Conservation (phyloP, 2,329 filamentous ascomycete genomes). For the Trichoderma citrinoviride region DNA sequence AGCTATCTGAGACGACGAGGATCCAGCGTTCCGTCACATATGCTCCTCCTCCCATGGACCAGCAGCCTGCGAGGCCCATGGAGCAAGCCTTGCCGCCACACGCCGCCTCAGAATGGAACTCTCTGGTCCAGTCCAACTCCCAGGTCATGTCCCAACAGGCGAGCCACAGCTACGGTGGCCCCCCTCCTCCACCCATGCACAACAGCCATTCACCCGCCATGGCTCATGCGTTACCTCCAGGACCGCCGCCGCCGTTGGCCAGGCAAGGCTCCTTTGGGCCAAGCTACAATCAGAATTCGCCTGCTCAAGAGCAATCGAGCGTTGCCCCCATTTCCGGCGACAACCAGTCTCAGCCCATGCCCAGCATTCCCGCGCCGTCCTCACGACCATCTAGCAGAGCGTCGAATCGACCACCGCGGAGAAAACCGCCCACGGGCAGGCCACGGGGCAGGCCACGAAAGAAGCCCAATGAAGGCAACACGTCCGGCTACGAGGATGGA, state of each 20-base stretch:
- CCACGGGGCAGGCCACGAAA: conserved; percentile 57
- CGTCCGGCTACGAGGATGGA: conserved; percentile 69
- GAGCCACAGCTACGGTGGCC: not conserved
- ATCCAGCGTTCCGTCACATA: conserved; percentile 38
- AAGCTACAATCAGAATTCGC: conserved; percentile 23
- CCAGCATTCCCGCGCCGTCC: conserved; percentile 32
- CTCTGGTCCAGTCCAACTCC: conserved; percentile 71
- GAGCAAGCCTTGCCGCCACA: conserved; percentile 46
- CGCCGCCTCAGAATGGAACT: conserved; percentile 74
- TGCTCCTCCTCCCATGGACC: conserved; percentile 1
- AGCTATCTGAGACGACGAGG: conserved; percentile 73
- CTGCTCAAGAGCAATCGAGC: conserved; percentile 34
- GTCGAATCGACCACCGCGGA: conserved; percentile 45
- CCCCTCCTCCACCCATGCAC: not conserved
- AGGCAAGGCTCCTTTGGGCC: conserved; percentile 33
- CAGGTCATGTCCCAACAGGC: conserved; percentile 40
- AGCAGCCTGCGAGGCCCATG: conserved; percentile 27
- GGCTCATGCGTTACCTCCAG: conserved; percentile 39
- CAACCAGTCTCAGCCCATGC: conserved; percentile 23
- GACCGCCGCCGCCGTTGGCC: conserved; percentile 25
- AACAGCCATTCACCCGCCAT: conserved; percentile 33
- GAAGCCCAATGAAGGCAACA: conserved; percentile 60
- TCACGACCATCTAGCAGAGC: conserved; percentile 61
- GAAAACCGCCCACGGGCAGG: conserved; percentile 50
- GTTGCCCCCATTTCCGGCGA: conserved; percentile 38